Conservation (phyloP, 805 yeast genomes). For the Metschnikowia matae region DNA sequence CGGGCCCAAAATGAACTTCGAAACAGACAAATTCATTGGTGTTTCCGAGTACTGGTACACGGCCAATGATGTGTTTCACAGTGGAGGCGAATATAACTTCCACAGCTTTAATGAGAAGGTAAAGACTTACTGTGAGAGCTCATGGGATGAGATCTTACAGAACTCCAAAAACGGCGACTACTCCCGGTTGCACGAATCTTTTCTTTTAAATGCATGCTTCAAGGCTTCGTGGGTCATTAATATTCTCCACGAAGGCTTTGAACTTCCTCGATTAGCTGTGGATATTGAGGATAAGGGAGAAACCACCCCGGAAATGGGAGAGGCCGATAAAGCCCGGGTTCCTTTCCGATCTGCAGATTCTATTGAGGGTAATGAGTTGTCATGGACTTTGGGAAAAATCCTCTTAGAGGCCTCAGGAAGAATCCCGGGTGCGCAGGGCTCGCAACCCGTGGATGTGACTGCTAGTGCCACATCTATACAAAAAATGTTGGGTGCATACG, state of each 20-base stretch:
- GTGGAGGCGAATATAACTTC: slow-evolving; percentile 87
- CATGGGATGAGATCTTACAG: slow-evolving; percentile 57
- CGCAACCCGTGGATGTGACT: slow-evolving; percentile 32
- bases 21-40: slow-evolving; percentile 80
- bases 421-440: slow-evolving; percentile 25
- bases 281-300: slow-evolving; percentile 31
- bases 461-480: slow-evolving; percentile 36
- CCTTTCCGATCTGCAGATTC: slow-evolving; percentile 81
- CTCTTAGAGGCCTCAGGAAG: slow-evolving; percentile 76
- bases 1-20: slow-evolving; percentile 82
- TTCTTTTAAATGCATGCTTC: slow-evolving; percentile 77
- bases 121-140: slow-evolving; percentile 66
- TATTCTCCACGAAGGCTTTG: slow-evolving; percentile 88
- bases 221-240: slow-evolving; percentile 93
- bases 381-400: slow-evolving; percentile 95
- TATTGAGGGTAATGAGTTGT: slow-evolving; percentile 78
- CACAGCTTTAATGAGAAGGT: slow-evolving; percentile 62
- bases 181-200: slow-evolving; percentile 47
- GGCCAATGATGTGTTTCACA: slow-evolving; percentile 81
- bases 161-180: slow-evolving; percentile 55
- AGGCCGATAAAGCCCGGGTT: slow-evolving; percentile 35
- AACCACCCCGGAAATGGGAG: slow-evolving; percentile 12
- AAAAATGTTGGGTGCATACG: slow-evolving; percentile 9
- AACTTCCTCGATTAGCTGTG: slow-evolving; percentile 66
- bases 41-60: slow-evolving; percentile 98